Percentiles rank a stretch among this genome's conserved stretches.
These are phyloP conservation scores for Mycocalia duriaeana DNA, from an alignment of 1,284 basidiomycete species.

Conservation along the genomic window DNA sequence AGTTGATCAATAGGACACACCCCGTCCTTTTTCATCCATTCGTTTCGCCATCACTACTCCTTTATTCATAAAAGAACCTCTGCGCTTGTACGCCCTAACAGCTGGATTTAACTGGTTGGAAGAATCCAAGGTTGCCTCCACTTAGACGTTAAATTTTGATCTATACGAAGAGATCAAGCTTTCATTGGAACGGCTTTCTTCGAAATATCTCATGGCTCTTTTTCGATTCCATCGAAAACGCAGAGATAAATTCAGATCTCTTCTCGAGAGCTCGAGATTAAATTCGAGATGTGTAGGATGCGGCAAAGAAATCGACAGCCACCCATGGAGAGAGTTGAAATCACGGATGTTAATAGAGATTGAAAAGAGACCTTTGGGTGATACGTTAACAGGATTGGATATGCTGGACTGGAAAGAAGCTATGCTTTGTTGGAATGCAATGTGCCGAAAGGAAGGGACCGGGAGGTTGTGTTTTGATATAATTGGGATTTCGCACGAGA, in stretches of 20 bases:
- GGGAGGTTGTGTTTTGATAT: constrained; percentile 26
- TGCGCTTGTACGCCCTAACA: constrained; percentile 34
- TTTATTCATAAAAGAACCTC: constrained; percentile 29
- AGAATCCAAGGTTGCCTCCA: constrained; percentile 32
- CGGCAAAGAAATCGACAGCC: constrained; percentile 24
- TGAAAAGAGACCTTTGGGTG: constrained; percentile 34
- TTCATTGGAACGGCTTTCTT: constrained; percentile 24
- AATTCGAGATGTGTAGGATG: constrained; percentile 22
- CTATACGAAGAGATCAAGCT: no score
- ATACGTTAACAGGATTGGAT: constrained; percentile 30
- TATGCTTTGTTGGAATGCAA: constrained; percentile 28
- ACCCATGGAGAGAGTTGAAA: constrained; percentile 33
- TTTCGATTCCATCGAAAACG: constrained; percentile 28
- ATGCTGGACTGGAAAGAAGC: constrained; percentile 32
- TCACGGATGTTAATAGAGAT: constrained; percentile 33
- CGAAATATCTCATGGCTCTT: constrained; percentile 25
- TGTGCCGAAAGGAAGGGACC: constrained; percentile 23
- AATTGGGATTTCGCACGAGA: constrained; percentile 21
- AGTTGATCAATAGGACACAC: constrained; percentile 33
- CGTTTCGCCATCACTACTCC: constrained; percentile 31
- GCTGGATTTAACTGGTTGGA: constrained; percentile 37
- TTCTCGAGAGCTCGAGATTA: neutral
- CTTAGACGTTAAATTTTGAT: constrained; percentile 24
- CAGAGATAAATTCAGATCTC: constrained; percentile 29
- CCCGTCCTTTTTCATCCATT: constrained; percentile 34